Evolutionary conservation across 495 filamentous ascomycete genomes (phyloP).

Genomic region (Podospora conica): DNA sequence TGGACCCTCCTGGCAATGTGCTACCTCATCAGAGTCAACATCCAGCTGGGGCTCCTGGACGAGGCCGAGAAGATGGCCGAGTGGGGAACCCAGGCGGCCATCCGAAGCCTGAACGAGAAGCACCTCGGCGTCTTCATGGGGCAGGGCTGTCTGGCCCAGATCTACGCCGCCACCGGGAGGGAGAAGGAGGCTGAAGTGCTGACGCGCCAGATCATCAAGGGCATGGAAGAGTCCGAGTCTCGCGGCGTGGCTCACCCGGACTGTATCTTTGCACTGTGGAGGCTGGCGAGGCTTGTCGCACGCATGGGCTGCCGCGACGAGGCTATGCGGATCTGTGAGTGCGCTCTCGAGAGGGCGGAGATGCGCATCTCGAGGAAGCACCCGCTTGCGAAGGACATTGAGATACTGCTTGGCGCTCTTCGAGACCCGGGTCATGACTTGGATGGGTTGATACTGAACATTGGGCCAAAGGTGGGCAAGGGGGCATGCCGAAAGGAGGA

Average conservation of each 20-base stretch:
- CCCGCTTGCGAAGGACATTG: not conserved
- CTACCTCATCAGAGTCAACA: constrained; percentile 9
- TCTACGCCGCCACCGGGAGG: constrained; percentile 1
- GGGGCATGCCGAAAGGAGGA: not conserved
- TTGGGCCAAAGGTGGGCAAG: too few relatives aligned
- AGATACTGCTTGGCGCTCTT: not conserved
- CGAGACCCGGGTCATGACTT: not conserved
- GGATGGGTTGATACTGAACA: not conserved
- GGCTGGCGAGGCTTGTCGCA: not conserved
- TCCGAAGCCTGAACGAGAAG: not conserved
- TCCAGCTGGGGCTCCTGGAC: not conserved
- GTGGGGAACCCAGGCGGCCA: constrained; percentile 3
- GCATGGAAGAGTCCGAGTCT: not conserved
- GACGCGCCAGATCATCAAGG: not conserved
- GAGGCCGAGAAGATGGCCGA: constrained; percentile 2
- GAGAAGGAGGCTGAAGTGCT: not conserved
- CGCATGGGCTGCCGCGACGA: not conserved
- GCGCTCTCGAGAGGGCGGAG: constrained; percentile 1
- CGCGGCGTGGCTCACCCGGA: constrained; percentile 8
- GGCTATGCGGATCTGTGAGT: not conserved
- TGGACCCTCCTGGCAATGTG: constrained; percentile 9
- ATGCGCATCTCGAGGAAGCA: constrained; percentile 7
- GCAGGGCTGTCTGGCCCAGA: not conserved
- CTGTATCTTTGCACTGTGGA: constrained; percentile 7
- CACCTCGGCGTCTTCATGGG: constrained; percentile 12